A percentile compares a stretch with the other conserved stretches of the same genome.
Conservation (phyloP, 176 grass and related monocot species). For the Cocos nucifera region DNA sequence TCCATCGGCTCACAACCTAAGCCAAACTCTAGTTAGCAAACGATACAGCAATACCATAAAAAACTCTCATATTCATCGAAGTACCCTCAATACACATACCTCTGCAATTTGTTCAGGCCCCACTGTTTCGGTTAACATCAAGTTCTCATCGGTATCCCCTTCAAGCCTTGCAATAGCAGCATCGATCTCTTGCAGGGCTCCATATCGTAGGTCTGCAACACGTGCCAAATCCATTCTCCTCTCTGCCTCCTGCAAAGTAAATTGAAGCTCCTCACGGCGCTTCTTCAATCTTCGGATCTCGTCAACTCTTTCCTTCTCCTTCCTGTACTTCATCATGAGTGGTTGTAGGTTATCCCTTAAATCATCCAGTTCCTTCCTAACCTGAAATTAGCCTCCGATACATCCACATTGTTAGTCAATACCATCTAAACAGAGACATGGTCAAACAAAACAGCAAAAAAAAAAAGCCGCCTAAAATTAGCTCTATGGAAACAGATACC, state of each 20-base stretch:
- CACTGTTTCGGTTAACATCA: constrained; percentile 47
- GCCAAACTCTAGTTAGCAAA: too few species aligned
- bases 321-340: constrained; percentile 33
- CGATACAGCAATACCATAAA: too few species aligned
- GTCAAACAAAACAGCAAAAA: too few species aligned
- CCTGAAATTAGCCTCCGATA: constrained; percentile 20
- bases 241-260: constrained; percentile 41
- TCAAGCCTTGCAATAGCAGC: constrained; percentile 41
- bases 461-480: too few species aligned
- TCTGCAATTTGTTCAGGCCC: constrained; percentile 66
- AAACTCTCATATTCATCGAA: too few species aligned
- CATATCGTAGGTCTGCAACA: constrained; percentile 48
- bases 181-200: constrained; percentile 42
- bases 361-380: constrained; percentile 50
- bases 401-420: too few species aligned
- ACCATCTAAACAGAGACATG: too few species aligned
- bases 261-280: constrained; percentile 40
- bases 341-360: constrained; percentile 53
- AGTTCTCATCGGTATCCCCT: constrained; percentile 43
- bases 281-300: constrained; percentile 54
- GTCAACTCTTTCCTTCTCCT: constrained; percentile 54
- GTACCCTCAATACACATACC: constrained; percentile 15
- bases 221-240: constrained; percentile 54
- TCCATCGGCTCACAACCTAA: constrained; percentile 63
- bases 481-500: too few species aligned